Evolutionary conservation across 2,329 filamentous ascomycete genomes (phyloP).

Genomic region (Fusarium pininemorale): DNA sequence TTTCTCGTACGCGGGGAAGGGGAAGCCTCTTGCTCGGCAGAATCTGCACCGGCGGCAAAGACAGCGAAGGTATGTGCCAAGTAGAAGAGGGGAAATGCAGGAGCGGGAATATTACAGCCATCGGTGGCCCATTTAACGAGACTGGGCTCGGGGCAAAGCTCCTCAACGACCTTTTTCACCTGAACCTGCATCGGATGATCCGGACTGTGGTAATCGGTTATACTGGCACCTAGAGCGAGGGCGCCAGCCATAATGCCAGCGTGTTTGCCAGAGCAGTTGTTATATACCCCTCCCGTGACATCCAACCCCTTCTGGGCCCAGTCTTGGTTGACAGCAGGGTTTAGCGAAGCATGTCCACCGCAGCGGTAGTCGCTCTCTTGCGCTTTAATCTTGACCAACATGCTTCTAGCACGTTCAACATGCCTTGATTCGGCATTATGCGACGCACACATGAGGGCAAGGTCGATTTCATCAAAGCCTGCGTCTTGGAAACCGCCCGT

Average conservation of each 20-base stretch:
- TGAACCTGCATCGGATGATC: not conserved
- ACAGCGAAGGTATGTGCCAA: not conserved
- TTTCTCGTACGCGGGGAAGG: not conserved
- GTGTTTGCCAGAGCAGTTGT: not conserved
- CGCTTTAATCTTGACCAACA: not conserved
- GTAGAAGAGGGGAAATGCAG: not conserved
- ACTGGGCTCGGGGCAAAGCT: not conserved
- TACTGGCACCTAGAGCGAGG: not conserved
- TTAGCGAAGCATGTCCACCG: not conserved
- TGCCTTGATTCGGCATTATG: not conserved
- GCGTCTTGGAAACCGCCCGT: not conserved
- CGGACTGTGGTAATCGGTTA: not conserved
- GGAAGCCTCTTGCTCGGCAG: not conserved
- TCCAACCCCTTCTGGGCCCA: not conserved
- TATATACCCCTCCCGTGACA: rapidly evolving
- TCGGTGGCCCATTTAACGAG: not conserved
- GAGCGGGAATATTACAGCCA: not conserved
- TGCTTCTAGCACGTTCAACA: not conserved
- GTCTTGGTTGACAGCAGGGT: not conserved
- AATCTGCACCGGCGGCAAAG: not conserved
- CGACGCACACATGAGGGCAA: not conserved
- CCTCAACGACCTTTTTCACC: not conserved
- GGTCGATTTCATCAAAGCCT: not conserved
- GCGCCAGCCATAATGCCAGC: not conserved
- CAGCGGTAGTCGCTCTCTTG: not conserved